phyloP scores from a whole-genome alignment of 371 early-diverging fungal species.

The Mucor velutinosus region DNA sequence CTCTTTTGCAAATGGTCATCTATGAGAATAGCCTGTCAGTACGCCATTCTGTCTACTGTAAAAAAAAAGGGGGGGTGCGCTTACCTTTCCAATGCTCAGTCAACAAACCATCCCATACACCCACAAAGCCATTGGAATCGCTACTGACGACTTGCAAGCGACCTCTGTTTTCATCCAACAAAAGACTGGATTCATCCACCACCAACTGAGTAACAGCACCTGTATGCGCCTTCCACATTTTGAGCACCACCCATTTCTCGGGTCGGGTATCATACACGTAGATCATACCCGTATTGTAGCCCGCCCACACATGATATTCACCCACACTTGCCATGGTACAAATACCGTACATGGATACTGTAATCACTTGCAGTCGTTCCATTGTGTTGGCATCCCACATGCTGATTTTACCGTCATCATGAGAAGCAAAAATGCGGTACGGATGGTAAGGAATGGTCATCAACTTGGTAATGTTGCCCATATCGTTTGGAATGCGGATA shows the following conservation, averaged over 20 bases:
- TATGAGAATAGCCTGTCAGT: constrained; percentile 5
- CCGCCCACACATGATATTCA: constrained; percentile 68
- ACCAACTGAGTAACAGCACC: constrained; percentile 50
- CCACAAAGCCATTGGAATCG: constrained; percentile 64
- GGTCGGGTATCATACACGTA: constrained; percentile 60
- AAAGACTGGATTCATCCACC: constrained; percentile 42
- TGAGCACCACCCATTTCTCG: constrained; percentile 52
- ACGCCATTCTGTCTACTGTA: not conserved
- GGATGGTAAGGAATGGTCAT: constrained; percentile 38
- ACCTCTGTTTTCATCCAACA: constrained; percentile 27
- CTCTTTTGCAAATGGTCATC: constrained; percentile 49
- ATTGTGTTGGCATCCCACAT: constrained; percentile 58
- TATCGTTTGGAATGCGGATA: constrained; percentile 33
- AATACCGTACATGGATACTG: constrained; percentile 59
- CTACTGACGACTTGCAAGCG: constrained; percentile 56
- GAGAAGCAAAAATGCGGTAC: constrained; percentile 59
- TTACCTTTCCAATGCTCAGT: constrained; percentile 68
- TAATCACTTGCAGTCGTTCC: constrained; percentile 39
- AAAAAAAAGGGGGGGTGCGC: too few species aligned
- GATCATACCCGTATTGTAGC: constrained; percentile 70
- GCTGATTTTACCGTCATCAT: constrained; percentile 74
- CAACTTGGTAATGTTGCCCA: constrained; percentile 57
- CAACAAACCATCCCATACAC: constrained; percentile 78
- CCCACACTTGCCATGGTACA: constrained; percentile 55
- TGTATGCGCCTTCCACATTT: constrained; percentile 67